Evolutionary conservation across 1,284 basidiomycete genomes (phyloP).

Genomic region (Ustanciosporium gigantosporum): DNA sequence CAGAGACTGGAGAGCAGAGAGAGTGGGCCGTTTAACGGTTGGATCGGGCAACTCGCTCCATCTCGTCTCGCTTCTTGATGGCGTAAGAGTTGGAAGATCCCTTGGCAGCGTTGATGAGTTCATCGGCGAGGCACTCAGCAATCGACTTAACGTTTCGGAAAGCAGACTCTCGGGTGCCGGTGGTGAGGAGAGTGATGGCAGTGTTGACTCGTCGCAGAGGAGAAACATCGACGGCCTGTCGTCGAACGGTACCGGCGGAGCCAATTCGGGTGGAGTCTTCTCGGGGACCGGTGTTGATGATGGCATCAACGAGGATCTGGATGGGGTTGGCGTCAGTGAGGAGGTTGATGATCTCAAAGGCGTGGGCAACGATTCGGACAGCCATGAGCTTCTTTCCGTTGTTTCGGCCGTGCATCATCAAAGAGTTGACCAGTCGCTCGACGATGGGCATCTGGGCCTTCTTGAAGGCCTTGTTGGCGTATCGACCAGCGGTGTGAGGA

Average conservation of each 20-base stretch:
- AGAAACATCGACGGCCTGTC: constrained; percentile 99
- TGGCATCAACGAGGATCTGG: constrained; percentile 95
- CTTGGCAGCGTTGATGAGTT: constrained; percentile 99
- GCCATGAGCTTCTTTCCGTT: constrained; percentile 99
- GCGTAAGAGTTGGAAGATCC: constrained; percentile 99
- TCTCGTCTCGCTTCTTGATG: constrained; percentile 91
- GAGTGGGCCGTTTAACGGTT: constrained; percentile 75
- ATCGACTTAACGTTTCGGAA: constrained; percentile 99
- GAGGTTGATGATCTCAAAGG: constrained; percentile 99
- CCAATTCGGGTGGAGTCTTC: constrained; percentile 99
- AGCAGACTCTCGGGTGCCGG: constrained; percentile 96
- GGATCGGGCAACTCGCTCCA: constrained; percentile 99
- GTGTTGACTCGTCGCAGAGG: constrained; percentile 98
- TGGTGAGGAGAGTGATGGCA: constrained; percentile 90
- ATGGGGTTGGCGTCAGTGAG: constrained; percentile 99
- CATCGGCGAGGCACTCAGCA: constrained; percentile 92
- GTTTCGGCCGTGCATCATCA: constrained; percentile 99
- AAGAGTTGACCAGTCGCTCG: constrained; percentile 96
- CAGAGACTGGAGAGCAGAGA: neutral
- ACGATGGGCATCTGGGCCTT: constrained; percentile 99
- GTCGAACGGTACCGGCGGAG: constrained; percentile 98
- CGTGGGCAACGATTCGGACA: constrained; percentile 98
- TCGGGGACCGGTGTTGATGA: constrained; percentile 99
- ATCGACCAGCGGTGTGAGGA: constrained; percentile 96
- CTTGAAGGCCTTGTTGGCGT: constrained; percentile 99